These are phyloP conservation scores for Colletotrichum liaoningense DNA, from an alignment of 2,329 filamentous ascomycete genomes.

Conservation along the genomic window DNA sequence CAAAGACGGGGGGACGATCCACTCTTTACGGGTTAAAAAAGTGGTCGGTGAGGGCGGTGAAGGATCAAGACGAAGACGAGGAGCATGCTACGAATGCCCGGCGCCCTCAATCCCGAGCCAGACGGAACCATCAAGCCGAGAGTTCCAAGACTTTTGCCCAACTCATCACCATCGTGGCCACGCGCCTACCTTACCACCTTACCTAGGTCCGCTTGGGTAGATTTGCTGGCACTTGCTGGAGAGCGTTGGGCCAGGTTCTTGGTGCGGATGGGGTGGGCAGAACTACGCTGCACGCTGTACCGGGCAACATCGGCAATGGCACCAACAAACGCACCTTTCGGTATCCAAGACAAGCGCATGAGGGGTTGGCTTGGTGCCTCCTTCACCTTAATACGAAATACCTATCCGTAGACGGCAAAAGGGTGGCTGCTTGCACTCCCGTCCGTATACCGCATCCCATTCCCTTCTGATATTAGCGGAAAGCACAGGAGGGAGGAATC, in stretches of 20 bases:
- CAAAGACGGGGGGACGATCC: conserved; percentile 6
- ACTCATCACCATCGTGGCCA: not conserved
- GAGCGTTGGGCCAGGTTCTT: not conserved
- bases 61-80: not conserved
- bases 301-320: not conserved
- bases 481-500: not conserved
- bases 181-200: not conserved
- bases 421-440: conserved; percentile 27
- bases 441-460: conserved; percentile 21
- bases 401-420: not conserved
- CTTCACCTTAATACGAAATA: not conserved
- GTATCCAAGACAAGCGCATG: not conserved
- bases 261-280: not conserved
- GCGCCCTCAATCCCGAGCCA: conserved; percentile 20
- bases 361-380: conserved; percentile 6
- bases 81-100: conserved; percentile 14
- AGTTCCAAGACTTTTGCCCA: conserved; percentile 23
- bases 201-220: not conserved
- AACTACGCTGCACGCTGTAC: not conserved
- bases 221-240: conserved; percentile 1
- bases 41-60: conserved; percentile 32
- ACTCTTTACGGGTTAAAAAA: conserved; percentile 27
- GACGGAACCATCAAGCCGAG: conserved; percentile 17
- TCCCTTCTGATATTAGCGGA: conserved; percentile 2
- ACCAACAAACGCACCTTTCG: not conserved